Evolutionary conservation across 768 basidiomycete species (phyloP), one percentile per base, ranked within the genome.

Genomic region (Collybia sp.): DNA sequence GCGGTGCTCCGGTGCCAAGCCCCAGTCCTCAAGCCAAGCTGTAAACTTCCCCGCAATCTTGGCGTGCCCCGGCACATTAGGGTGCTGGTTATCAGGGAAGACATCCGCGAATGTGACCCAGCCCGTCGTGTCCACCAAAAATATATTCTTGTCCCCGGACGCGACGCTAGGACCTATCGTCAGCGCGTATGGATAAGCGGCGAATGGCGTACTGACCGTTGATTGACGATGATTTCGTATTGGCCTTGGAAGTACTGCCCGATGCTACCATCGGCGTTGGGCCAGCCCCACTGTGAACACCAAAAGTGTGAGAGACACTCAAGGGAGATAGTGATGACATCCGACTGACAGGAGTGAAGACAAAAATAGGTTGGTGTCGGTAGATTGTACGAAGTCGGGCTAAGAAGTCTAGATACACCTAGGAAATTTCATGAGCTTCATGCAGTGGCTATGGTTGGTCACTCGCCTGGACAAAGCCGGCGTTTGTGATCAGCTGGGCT

Each of bases 71-170:
- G 58, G 52, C 10, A 73, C 64, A 44, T 63, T 74, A 0, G 78
- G 80, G 51, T 80, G 77, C 13, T 57, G 53, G 45, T 80, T 80
- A 47, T 65, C 68, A 9, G 73, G 68, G 55, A 73, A 77, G 11
- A 80, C 74, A 49, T 81, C 77, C 0, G 54, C 69, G 47, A 53
- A 77, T 1, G 66, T 65, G 15, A 79, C 70, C 77, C 78, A 82
- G 3, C 77, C 77, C 0, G 75, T 78, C 6, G 79, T 76, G 52
- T 81, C 67, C 17, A 81, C 77, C 0, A 80, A 60, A 59, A 72
- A 77, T 15, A 76, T 64, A 48, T 73, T 66, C 45, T 64, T 56
- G 56, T 80, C 78, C 12, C 76, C 77, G 1, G 57, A 19, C 2
- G 61, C 62, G 43, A 66, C 65, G 41, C 73, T 72, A 34, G 33